Evolutionary conservation across 345 rosid genomes (phyloP).

Genomic region (Citrus medica): DNA sequence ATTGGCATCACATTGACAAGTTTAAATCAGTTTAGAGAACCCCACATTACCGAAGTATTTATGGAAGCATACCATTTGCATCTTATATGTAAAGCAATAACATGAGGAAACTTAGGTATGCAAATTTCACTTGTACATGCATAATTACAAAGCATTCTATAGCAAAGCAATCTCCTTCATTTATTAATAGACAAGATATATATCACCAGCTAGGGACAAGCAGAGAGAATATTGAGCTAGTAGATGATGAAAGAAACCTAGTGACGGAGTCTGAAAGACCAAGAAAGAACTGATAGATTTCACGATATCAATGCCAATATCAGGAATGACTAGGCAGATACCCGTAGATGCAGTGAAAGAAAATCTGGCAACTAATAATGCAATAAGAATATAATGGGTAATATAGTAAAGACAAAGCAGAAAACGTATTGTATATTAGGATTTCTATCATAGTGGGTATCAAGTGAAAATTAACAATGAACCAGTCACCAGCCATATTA

Average conservation of each 20-base stretch:
- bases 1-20: constrained; percentile 4
- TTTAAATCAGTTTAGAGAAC: neutral
- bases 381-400: neutral
- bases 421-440: neutral
- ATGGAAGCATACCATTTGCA: neutral
- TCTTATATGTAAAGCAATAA: neutral
- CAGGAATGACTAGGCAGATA: neutral
- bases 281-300: neutral
- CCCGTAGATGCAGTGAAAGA: neutral
- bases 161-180: neutral
- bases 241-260: neutral
- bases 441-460: neutral
- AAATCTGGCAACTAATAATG: neutral
- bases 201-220: neutral
- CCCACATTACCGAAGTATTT: neutral
- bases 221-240: neutral
- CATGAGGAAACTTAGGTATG: neutral
- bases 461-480: constrained; percentile 1
- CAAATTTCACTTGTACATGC: neutral
- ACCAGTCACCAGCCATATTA: neutral
- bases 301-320: neutral
- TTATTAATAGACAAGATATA: neutral
- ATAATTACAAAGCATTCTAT: neutral
- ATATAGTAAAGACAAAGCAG: neutral
- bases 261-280: neutral